phyloP scores from a whole-genome alignment of 345 rosid genomes.

The Angophora floribunda region DNA sequence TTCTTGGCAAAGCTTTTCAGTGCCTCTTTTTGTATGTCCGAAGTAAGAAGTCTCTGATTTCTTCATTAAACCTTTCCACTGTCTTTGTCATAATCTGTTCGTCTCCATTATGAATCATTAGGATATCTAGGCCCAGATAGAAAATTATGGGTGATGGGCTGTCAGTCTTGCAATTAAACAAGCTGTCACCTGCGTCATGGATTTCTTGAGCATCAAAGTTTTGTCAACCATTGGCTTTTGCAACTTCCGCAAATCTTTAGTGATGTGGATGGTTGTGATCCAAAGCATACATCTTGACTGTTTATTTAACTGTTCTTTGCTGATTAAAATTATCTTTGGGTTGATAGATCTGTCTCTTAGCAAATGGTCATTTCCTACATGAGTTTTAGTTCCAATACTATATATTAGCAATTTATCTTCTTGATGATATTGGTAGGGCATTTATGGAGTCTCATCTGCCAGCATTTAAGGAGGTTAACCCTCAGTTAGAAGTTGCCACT shows the following conservation, averaged over 20 bases:
- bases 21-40: not conserved
- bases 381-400: not conserved
- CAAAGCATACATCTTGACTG: not conserved
- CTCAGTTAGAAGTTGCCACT: constrained; percentile 65
- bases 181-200: not conserved
- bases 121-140: not conserved
- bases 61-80: not conserved
- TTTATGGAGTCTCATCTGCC: constrained; percentile 81
- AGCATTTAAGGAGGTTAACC: constrained; percentile 49
- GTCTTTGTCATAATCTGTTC: not conserved
- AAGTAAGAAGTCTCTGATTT: not conserved
- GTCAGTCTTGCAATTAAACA: not conserved
- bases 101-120: not conserved
- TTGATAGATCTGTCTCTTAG: not conserved
- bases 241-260: not conserved
- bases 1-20: not conserved
- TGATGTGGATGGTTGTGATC: not conserved
- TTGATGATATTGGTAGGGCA: constrained; percentile 30
- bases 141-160: not conserved
- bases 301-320: not conserved
- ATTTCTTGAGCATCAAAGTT: not conserved
- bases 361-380: not conserved
- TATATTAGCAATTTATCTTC: not conserved
- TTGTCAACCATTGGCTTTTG: not conserved
- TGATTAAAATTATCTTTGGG: not conserved